These are phyloP conservation scores for Diaporthe batatas DNA, from an alignment of 2,329 filamentous ascomycete species.

Conservation along the genomic window DNA sequence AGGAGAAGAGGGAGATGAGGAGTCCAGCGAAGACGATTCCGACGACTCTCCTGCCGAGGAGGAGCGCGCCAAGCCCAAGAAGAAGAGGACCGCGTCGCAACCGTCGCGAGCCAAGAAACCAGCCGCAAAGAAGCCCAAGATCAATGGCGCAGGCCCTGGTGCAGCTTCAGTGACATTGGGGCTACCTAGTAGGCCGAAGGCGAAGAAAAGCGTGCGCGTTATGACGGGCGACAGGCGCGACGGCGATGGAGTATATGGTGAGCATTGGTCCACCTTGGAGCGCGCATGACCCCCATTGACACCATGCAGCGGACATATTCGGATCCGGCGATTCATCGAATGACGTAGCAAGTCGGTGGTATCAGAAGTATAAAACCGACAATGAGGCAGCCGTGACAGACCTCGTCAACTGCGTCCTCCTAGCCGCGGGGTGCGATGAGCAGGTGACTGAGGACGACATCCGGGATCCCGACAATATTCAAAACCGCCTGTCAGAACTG, in stretches of 20 bases:
- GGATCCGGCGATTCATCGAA: conserved; percentile 68
- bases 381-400: conserved; percentile 69
- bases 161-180: conserved; percentile 54
- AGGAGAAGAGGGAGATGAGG: conserved; percentile 47
- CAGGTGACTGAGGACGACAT: conserved; percentile 87
- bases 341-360: conserved; percentile 72
- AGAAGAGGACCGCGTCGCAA: conserved; percentile 55
- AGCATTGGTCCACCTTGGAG: conserved; percentile 45
- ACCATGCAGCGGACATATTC: conserved; percentile 70
- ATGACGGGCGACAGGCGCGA: conserved; percentile 62
- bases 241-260: conserved; percentile 69
- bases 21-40: conserved; percentile 51
- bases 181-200: conserved; percentile 68
- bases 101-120: conserved; percentile 66
- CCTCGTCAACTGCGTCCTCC: conserved; percentile 75
- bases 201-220: conserved; percentile 68
- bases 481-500: conserved; percentile 83
- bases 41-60: conserved; percentile 61
- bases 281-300: conserved; percentile 45
- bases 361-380: conserved; percentile 68
- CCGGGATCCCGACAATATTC: conserved; percentile 88
- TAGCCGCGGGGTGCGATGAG: conserved; percentile 83
- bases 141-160: conserved; percentile 65
- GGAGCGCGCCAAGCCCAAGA: conserved; percentile 53
- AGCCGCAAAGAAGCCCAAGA: conserved; percentile 74